phyloP scores from a whole-genome alignment of 2,329 filamentous ascomycete species.

The Didymella arachidicola region DNA sequence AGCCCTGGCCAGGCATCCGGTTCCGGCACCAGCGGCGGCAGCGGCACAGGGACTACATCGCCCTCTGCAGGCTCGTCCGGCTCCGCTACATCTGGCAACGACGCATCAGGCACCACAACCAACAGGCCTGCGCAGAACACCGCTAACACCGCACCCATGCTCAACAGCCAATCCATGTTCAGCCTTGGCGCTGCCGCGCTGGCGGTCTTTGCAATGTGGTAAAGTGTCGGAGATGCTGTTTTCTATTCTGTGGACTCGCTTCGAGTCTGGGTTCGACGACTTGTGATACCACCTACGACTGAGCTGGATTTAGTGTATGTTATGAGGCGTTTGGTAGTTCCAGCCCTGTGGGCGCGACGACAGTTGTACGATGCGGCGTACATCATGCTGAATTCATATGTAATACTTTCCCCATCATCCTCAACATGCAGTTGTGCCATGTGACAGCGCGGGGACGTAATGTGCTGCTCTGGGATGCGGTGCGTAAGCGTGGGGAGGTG shows the following conservation, averaged over 20 bases:
- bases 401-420: conserved; percentile 7
- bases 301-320: conserved; percentile 31
- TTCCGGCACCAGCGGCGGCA: conserved; percentile 19
- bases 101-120: conserved; percentile 20
- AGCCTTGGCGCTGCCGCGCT: conserved; percentile 37
- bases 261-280: conserved; percentile 1
- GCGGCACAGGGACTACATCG: conserved; percentile 16
- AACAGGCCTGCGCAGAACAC: conserved; percentile 36
- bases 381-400: conserved; percentile 14
- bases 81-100: conserved; percentile 19
- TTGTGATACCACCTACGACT: conserved; percentile 37
- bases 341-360: conserved; percentile 7
- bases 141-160: conserved; percentile 35
- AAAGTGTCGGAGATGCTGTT: conserved; percentile 8
- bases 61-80: conserved; percentile 23
- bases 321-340: conserved; percentile 17
- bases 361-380: not conserved
- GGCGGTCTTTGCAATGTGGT: conserved; percentile 40
- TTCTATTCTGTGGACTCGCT: conserved; percentile 1
- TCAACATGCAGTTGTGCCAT: not conserved
- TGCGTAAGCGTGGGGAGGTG: conserved; percentile 4
- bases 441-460: not conserved
- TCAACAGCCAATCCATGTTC: conserved; percentile 35
- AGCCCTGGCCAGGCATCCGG: conserved; percentile 48
- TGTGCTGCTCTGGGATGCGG: not conserved